Conservation (phyloP, 352 stramenopile species). For the Globisporangium paddicum region DNA sequence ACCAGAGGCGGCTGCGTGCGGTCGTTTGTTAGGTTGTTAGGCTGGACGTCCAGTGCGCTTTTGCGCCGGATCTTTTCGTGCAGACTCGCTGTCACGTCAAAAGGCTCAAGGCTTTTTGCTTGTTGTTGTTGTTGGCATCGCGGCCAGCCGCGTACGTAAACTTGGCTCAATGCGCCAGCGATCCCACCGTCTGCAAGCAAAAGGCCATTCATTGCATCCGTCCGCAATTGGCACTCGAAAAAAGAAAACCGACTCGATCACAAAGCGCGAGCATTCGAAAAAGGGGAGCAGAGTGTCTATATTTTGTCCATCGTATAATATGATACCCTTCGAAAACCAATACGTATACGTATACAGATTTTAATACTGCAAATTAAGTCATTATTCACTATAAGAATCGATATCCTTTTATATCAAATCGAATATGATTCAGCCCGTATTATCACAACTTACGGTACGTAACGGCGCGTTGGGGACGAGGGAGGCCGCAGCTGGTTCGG, state of each 20-base stretch:
- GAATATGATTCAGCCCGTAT: no score
- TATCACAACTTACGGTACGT: background rate
- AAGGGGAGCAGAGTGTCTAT: background rate
- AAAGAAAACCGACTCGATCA: constrained; percentile 16
- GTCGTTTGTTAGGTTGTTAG: no score
- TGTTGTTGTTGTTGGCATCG: background rate
- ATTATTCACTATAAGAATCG: no score
- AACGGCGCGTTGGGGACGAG: background rate
- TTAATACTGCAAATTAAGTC: no score
- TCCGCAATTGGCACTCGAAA: constrained; percentile 3
- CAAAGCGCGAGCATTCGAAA: background rate
- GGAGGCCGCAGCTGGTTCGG: constrained; percentile 3
- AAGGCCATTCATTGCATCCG: background rate
- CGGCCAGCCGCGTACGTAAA: background rate
- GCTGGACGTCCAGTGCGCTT: background rate
- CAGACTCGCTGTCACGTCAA: constrained; percentile 4
- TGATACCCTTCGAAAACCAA: background rate
- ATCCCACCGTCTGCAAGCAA: background rate
- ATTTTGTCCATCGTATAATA: background rate
- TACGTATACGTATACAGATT: background rate
- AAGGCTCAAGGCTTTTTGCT: constrained; percentile 1
- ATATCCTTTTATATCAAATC: no score
- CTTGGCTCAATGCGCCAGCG: background rate
- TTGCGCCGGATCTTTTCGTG: constrained; percentile 4
- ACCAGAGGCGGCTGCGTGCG: background rate